These are phyloP conservation scores for Globisporangium camurandrum DNA, from an alignment of 352 stramenopile species.

Conservation along the genomic window DNA sequence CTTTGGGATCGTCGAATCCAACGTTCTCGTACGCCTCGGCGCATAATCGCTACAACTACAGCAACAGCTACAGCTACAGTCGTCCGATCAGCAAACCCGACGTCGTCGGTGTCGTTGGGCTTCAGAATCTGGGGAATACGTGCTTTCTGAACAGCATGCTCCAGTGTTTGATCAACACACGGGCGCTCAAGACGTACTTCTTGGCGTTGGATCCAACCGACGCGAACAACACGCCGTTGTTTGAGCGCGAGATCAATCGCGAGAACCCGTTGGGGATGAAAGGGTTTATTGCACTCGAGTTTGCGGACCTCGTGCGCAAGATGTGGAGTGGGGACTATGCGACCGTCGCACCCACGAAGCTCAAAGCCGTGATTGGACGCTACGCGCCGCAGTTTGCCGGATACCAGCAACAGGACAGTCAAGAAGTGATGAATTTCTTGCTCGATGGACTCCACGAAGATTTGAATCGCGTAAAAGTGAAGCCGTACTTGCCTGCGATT, in stretches of 20 bases:
- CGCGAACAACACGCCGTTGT: constrained; percentile 23
- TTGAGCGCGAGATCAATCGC: constrained; percentile 88
- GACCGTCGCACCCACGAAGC: constrained; percentile 57
- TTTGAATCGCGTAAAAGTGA: constrained; percentile 79
- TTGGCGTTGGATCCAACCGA: constrained; percentile 66
- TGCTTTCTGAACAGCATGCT: constrained; percentile 85
- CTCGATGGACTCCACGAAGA: constrained; percentile 91
- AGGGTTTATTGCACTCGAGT: constrained; percentile 93
- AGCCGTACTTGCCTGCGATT: constrained; percentile 71
- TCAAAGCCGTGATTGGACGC: constrained; percentile 83
- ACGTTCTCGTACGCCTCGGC: constrained; percentile 9
- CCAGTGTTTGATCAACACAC: constrained; percentile 92
- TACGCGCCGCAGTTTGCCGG: constrained; percentile 86
- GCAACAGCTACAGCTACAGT: constrained; percentile 32
- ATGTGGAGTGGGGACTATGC: constrained; percentile 92
- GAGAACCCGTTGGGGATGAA: constrained; percentile 93
- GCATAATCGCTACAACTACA: constrained; percentile 19
- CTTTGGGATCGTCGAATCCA: constrained; percentile 4
- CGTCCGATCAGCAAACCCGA: constrained; percentile 44
- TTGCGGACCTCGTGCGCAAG: constrained; percentile 89
- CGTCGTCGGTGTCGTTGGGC: constrained; percentile 59
- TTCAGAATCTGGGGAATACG: constrained; percentile 75
- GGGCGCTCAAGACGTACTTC: constrained; percentile 92
- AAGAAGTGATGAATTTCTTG: constrained; percentile 91
- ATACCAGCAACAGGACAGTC: constrained; percentile 88